phyloP scores from a whole-genome alignment of 1,284 basidiomycete species.

The Boletellus dicymbophilus region DNA sequence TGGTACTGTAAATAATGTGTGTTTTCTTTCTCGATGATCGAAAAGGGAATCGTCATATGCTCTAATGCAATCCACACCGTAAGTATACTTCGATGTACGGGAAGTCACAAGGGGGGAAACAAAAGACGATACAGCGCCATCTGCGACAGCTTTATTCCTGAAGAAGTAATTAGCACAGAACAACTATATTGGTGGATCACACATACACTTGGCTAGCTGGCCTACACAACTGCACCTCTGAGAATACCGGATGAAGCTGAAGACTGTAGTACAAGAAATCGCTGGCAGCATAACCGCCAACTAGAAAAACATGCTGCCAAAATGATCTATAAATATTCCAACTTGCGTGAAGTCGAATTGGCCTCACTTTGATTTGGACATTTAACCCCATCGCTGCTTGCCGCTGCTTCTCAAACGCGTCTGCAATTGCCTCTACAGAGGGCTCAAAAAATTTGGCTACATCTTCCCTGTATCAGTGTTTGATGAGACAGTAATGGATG shows the following conservation, averaged over 20 bases:
- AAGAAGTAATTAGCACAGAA: background rate
- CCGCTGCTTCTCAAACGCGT: constrained; percentile 39
- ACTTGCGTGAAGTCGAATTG: background rate
- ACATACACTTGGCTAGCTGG: constrained; percentile 36
- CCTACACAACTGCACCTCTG: background rate
- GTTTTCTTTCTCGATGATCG: constrained; percentile 35
- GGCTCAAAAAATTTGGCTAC: constrained; percentile 48
- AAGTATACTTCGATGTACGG: constrained; percentile 43
- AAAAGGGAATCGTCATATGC: constrained; percentile 30
- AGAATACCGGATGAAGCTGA: background rate
- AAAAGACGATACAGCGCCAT: constrained; percentile 53
- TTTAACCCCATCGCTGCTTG: constrained; percentile 9
- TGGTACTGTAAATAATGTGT: background rate
- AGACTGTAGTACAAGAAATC: constrained; percentile 18
- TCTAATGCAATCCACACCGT: constrained; percentile 35
- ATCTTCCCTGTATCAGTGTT: constrained; percentile 27
- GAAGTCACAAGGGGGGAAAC: constrained; percentile 48
- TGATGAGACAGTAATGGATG: background rate
- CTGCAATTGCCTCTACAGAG: constrained; percentile 41
- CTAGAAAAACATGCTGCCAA: constrained; percentile 24
- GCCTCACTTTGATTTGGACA: constrained; percentile 35
- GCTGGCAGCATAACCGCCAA: constrained; percentile 52
- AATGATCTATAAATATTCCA: too few species aligned
- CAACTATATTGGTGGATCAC: background rate
- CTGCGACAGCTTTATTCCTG: constrained; percentile 57